Percentiles rank a stretch among this genome's conserved stretches.
These are phyloP conservation scores for Cucurbita argyrosperma DNA, from an alignment of 306 rosid genomes.

Conservation along the genomic window DNA sequence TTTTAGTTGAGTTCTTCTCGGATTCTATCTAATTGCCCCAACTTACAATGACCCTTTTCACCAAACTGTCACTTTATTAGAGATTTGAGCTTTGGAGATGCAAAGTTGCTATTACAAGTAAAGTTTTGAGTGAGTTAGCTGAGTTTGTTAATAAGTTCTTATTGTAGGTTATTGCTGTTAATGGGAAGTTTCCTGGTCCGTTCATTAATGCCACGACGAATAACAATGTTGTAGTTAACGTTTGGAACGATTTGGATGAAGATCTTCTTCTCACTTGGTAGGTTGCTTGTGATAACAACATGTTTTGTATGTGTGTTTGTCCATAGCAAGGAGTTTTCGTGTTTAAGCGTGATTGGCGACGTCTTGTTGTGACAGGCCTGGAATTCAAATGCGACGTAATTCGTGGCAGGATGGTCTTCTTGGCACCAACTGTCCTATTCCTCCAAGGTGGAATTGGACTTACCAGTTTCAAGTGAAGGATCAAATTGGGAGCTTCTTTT, in stretches of 20 bases:
- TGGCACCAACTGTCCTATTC: constrained; percentile 91
- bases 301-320: neutral
- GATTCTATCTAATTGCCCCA: neutral
- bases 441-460: constrained; percentile 82
- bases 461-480: constrained; percentile 84
- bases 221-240: constrained; percentile 50
- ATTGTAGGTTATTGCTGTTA: constrained; percentile 62
- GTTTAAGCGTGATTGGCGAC: neutral
- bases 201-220: constrained; percentile 60
- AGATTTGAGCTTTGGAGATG: neutral
- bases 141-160: neutral
- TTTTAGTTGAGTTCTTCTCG: neutral
- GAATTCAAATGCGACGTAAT: constrained; percentile 66
- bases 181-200: constrained; percentile 71
- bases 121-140: neutral
- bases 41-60: neutral
- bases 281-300: neutral
- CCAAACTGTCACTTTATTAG: neutral
- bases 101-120: neutral
- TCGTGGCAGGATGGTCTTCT: constrained; percentile 86
- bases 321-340: neutral
- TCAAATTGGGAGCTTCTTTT: constrained; percentile 91
- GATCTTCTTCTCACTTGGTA: constrained; percentile 69
- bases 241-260: constrained; percentile 58
- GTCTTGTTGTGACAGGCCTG: constrained; percentile 40